Conservation (phyloP, 306 rosid genomes). For the Pyrus communis region DNA sequence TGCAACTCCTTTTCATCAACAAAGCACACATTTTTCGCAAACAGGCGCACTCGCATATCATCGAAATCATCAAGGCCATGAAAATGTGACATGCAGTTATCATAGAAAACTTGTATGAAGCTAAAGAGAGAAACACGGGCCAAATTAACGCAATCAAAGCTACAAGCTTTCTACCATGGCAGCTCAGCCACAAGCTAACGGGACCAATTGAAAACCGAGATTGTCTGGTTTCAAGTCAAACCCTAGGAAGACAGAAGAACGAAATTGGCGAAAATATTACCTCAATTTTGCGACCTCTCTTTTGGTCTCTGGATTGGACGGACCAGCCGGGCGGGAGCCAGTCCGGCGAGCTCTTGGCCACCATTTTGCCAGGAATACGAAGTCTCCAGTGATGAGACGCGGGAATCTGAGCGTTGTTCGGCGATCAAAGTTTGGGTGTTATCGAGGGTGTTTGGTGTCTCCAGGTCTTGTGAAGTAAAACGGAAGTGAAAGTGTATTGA, state of each 20-base stretch:
- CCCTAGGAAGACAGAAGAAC: conserved; percentile 2
- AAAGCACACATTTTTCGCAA: not conserved
- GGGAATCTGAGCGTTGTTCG: conserved; percentile 11
- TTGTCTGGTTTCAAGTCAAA: not conserved
- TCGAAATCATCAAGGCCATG: not conserved
- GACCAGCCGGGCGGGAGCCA: conserved; percentile 51
- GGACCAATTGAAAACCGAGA: not conserved
- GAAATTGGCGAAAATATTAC: conserved; percentile 11
- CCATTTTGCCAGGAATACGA: conserved; percentile 10
- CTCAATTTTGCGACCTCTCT: conserved; percentile 35
- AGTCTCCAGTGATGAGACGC: not conserved
- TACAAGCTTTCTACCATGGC: not conserved
- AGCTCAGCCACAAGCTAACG: not conserved
- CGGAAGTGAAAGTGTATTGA: not conserved
- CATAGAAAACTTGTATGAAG: not conserved
- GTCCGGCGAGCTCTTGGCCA: conserved; percentile 28
- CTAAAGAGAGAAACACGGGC: not conserved
- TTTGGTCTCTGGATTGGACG: conserved; percentile 26
- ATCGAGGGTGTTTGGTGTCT: not conserved
- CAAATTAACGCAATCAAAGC: not conserved
- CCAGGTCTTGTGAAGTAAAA: not conserved
- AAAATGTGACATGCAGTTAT: not conserved
- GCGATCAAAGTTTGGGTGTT: not conserved
- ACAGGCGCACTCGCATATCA: not conserved
- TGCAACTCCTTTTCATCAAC: conserved; percentile 1